Base-by-base conservation (phyloP, 106 monocot genomes). In the Narthecium ossifragum region DNA sequence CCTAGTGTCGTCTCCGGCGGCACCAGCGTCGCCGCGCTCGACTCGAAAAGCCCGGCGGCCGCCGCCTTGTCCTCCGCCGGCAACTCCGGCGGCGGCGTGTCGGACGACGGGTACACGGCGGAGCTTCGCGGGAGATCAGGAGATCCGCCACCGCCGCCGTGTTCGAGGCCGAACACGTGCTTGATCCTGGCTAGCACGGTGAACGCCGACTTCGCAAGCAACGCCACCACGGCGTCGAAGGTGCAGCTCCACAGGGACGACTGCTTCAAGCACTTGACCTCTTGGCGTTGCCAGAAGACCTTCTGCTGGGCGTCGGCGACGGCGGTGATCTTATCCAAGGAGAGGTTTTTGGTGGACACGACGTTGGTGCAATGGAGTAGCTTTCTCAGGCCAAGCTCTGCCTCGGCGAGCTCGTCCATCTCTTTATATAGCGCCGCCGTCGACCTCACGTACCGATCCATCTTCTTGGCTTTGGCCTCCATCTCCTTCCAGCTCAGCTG, bases 321-420 rank as follows among this genome's bases (percentile, higher is more conserved):
- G 7, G 66, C n/a, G 36, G 61, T 31, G 22, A 67, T 62, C 26
- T 73, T 79, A 46, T 29, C 36, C 21, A 37, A 27, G 34, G 63
- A 26, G 2, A 55, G 4, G 46, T 53, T n/a, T n/a, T n/a, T n/a
- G n/a, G n/a, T n/a, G n/a, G n/a, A n/a, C n/a, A n/a, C n/a, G n/a
- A n/a, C 61, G 18, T 36, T 24, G 30, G 36, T 23, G 36, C 40
- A 51, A 26, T 49, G 60, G 13, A 57, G 26, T 21, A 88, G 29
- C 67, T 65, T 78, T 53, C 62, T 52, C 34, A 93, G 60, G 3
- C 33, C 50, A 32, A 65, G 73, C 69, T 88, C 92, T 2, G 73
- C 54, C 23, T 93, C 88, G 3, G 68, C 34, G 18, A 88, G 51
- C 32, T 74, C 65, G 3, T 88, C 81, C 69, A 93, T 78, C 61